Evolutionary conservation across 768 basidiomycete genomes (phyloP).

Genomic region (Boletus reticulatus): DNA sequence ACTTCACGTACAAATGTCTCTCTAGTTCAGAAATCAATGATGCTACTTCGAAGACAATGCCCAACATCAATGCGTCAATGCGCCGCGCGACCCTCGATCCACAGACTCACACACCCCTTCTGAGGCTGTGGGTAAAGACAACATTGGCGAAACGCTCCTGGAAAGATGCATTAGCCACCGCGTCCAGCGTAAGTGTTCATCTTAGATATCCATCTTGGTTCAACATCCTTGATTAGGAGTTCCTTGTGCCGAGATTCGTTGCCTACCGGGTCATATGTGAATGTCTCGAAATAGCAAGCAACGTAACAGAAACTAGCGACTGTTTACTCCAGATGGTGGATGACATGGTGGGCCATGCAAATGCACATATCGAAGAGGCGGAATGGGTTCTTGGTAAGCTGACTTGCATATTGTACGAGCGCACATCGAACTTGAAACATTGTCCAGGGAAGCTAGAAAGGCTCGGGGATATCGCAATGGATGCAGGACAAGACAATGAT

Average conservation of each 20-base stretch:
- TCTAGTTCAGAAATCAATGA: background rate
- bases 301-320: background rate
- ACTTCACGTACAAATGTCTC: background rate
- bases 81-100: background rate
- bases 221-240: background rate
- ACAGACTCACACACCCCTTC: background rate
- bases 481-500: no score
- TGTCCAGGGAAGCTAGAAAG: no score
- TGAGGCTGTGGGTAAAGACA: background rate
- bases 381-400: background rate
- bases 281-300: background rate
- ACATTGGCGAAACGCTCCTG: background rate
- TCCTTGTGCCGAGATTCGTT: background rate
- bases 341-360: background rate
- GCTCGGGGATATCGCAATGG: no score
- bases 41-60: no score
- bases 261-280: background rate
- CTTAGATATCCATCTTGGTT: background rate
- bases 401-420: no score
- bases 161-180: background rate
- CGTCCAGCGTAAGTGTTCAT: background rate
- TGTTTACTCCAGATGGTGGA: background rate
- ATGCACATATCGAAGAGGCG: background rate
- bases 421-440: no score
- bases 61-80: no score